Base-by-base conservation (phyloP, 2,329 filamentous ascomycete species). In the Basipetospora chlamydospora region DNA sequence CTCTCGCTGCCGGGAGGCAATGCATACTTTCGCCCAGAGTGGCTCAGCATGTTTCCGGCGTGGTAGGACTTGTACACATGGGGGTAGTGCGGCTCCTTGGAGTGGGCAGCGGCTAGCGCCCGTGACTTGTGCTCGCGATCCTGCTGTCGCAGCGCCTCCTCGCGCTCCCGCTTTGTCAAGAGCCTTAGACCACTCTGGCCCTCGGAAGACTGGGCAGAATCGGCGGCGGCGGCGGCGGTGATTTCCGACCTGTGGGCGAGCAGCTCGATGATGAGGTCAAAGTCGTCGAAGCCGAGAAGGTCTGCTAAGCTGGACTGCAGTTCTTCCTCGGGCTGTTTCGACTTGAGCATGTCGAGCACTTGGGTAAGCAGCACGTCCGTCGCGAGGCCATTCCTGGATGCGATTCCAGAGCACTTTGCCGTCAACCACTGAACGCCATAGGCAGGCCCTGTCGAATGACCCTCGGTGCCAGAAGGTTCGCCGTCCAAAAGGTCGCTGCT, bases 181-280 rank as follows among this genome's bases (percentile, higher is more conserved):
- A 96, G 64, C 34, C 69, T 70, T 3, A 49, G 47, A 3, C 55
- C 58, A 9, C 52, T 45, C 1, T 56, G 46, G n/a, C 47, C 66
- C 53, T 46, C 47, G 41, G 45, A 41, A 39, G 38, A 42, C 42
- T 54, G 53, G 37, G 56, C 48, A 4, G 59, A 35, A n/a, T n/a
- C n/a, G 15, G 33, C 21, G 2, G 36, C 29, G 10, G 35, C 20
- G 29, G 28, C 29, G 21, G 29, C 28, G 11, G 20, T 33, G 23
- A 96, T 73, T 31, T 82, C 72, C 35, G 70, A 62, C 36, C 86
- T 74, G 52, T 88, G 77, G 3, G 76, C 70, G 36, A 96, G 79
- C n/a, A 96, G 63, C 43, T 95, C 84, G 43, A 87, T 87, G 37
- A 96, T 80, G 48, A 98, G 77, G 45, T 98, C 88, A 13, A 98